Evolutionary conservation across 176 grass and related monocot genomes (phyloP).

Genomic region (Eleusine indica): DNA sequence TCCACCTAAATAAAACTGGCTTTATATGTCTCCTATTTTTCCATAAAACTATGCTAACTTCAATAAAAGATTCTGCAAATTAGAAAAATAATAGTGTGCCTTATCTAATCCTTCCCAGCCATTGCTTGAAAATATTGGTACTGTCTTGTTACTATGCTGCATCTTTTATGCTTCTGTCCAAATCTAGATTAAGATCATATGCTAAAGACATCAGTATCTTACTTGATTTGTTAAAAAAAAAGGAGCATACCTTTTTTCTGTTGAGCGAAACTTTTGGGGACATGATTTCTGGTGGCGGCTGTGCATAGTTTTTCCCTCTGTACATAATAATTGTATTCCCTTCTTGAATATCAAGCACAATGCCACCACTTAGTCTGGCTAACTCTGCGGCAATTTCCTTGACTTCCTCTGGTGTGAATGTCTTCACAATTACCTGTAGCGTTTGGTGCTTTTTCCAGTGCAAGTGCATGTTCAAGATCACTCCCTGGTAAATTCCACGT

Average conservation of each 20-base stretch:
- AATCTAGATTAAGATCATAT: not conserved
- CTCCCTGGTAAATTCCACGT: slow-evolving; percentile 95
- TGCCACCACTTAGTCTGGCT: slow-evolving; percentile 86
- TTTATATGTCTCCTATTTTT: not conserved
- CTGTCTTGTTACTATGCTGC: not conserved
- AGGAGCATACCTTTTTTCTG: slow-evolving; percentile 68
- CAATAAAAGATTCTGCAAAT: slow-evolving; percentile 3
- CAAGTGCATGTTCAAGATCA: slow-evolving; percentile 99
- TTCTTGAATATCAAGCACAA: slow-evolving; percentile 84
- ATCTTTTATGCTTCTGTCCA: slow-evolving; percentile 9
- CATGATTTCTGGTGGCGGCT: slow-evolving; percentile 95
- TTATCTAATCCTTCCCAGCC: not conserved
- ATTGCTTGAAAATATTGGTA: slow-evolving; percentile 1
- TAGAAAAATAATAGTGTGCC: not conserved
- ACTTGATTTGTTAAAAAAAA: slow-evolving; percentile 12
- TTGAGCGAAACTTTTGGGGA: slow-evolving; percentile 84
- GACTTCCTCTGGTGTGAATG: slow-evolving; percentile 90
- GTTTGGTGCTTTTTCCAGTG: slow-evolving; percentile 99
- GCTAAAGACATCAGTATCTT: slow-evolving; percentile 20
- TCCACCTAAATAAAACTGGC: slow-evolving; percentile 13
- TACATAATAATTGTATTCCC: slow-evolving; percentile 96
- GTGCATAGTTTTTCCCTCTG: slow-evolving; percentile 92
- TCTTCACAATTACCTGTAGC: slow-evolving; percentile 91
- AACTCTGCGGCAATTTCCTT: slow-evolving; percentile 84
- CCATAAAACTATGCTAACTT: slow-evolving; percentile 1